Percentiles rank a stretch among this genome's conserved stretches.
Conservation (phyloP, 352 stramenopile genomes). For the Phytophthora europaea region DNA sequence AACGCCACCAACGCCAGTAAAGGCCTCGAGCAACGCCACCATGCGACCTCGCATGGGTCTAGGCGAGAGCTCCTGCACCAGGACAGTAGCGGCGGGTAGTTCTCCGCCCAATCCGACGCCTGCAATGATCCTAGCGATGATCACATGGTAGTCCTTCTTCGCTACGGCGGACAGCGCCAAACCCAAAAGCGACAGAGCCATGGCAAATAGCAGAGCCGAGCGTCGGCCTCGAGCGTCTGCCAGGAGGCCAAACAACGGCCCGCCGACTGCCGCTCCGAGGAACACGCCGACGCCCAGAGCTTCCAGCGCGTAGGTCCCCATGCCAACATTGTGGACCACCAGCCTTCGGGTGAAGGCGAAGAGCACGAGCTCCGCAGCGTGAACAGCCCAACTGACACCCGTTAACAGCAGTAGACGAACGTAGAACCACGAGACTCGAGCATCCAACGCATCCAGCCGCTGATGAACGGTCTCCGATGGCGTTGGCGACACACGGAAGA, state of each 20-base stretch:
- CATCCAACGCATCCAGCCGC: conserved; percentile 31
- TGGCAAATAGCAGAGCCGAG: conserved; percentile 38
- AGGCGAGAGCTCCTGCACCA: conserved; percentile 47
- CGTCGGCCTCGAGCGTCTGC: conserved; percentile 40
- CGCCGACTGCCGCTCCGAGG: conserved; percentile 34
- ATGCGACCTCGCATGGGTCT: conserved; percentile 35
- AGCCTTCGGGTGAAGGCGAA: conserved; percentile 44
- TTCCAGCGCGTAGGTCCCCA: conserved; percentile 35
- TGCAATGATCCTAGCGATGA: conserved; percentile 39
- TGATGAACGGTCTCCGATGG: conserved; percentile 11
- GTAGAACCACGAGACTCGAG: conserved; percentile 40
- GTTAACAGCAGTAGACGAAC: conserved; percentile 42
- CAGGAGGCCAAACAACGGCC: conserved; percentile 36
- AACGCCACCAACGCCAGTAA: conserved; percentile 45
- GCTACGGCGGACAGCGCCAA: conserved; percentile 36
- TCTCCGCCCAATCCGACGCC: conserved; percentile 51
- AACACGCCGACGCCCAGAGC: conserved; percentile 34
- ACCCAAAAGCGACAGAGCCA: conserved; percentile 37
- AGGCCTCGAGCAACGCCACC: conserved; percentile 44
- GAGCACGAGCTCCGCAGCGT: conserved; percentile 47
- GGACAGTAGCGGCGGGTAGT: conserved; percentile 38
- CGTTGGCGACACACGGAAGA: neutral
- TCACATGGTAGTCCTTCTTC: conserved; percentile 35
- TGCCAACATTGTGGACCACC: conserved; percentile 35
- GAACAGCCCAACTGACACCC: conserved; percentile 49